A percentile compares a stretch with the other conserved stretches of the same genome.
phyloP scores from a whole-genome alignment of 2,329 filamentous ascomycete species.

The Diaporthe vaccinii region DNA sequence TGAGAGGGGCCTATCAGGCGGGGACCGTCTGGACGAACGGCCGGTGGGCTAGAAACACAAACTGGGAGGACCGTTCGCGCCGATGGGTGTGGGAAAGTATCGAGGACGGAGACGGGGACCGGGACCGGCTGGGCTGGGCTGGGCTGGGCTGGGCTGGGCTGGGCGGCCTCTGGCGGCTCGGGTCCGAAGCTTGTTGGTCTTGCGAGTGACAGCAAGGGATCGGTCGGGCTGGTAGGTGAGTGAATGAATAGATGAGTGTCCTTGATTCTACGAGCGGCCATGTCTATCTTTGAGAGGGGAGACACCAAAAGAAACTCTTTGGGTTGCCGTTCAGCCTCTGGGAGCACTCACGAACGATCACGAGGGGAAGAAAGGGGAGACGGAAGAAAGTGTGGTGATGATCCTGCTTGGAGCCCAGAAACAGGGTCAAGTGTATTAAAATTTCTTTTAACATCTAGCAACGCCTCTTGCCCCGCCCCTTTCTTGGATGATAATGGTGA shows the following conservation, averaged over 20 bases:
- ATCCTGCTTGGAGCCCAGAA: background rate
- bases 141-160: too few species aligned
- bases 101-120: too few species aligned
- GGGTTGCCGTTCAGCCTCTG: background rate
- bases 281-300: background rate
- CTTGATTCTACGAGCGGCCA: background rate
- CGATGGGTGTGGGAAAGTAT: too few species aligned
- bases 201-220: background rate
- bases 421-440: slow-evolving; percentile 28
- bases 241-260: background rate
- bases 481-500: slow-evolving; percentile 5
- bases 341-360: background rate
- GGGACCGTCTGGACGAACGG: too few species aligned
- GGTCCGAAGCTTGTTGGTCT: background rate
- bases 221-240: background rate
- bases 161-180: background rate
- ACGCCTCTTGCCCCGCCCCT: slow-evolving; percentile 21
- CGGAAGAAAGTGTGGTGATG: too few species aligned
- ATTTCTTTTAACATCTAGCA: slow-evolving; percentile 18
- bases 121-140: background rate
- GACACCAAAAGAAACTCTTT: background rate
- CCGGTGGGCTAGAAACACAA: too few species aligned
- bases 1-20: too few species aligned
- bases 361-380: too few species aligned
- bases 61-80: too few species aligned